phyloP scores from a whole-genome alignment of 257 asterid genomes.

The Phtheirospermum japonicum region DNA sequence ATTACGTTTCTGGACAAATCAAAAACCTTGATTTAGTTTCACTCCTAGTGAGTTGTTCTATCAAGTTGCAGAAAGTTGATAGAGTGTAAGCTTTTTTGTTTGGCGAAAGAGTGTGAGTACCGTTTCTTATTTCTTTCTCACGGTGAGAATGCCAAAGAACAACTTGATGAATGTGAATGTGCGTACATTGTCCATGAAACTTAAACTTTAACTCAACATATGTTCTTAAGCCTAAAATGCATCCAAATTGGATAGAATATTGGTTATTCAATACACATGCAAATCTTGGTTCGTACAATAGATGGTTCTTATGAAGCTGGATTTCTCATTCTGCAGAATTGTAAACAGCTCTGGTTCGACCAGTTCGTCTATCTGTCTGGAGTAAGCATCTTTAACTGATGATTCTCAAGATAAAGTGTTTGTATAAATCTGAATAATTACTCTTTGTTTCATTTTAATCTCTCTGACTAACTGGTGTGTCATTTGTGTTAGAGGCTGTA shows the following conservation, averaged over 20 bases:
- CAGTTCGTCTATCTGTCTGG: conserved; percentile 6
- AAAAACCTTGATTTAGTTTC: neutral
- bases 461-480: conserved; percentile 3
- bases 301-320: neutral
- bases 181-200: too few species aligned
- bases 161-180: too few species aligned
- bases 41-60: too few species aligned
- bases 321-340: conserved; percentile 26
- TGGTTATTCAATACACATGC: neutral
- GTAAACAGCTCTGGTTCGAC: neutral
- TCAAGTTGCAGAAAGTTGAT: neutral
- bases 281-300: neutral
- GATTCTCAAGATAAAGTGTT: conserved; percentile 18
- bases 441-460: conserved; percentile 4
- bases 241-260: neutral
- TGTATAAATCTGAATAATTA: conserved; percentile 27
- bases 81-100: too few species aligned
- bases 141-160: too few species aligned
- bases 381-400: conserved; percentile 15
- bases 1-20: neutral
- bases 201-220: neutral
- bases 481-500: conserved; percentile 18
- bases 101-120: too few species aligned
- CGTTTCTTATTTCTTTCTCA: too few species aligned
- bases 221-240: neutral